Conservation (phyloP, 1,139 yeast species). For the Sporopachydermia cereana region DNA sequence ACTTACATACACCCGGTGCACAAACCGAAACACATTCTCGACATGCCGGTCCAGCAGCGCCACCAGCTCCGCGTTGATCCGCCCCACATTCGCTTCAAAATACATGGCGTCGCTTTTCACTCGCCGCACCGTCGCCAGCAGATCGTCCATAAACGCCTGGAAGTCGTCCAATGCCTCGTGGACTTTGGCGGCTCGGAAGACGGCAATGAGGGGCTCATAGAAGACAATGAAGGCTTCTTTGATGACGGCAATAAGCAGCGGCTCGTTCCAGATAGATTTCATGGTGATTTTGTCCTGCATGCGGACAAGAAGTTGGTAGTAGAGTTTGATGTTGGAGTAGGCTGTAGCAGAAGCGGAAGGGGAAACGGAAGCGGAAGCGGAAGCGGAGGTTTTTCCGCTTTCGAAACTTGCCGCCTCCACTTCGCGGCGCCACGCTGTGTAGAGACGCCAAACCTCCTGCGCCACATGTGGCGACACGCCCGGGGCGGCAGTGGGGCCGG, state of each 20-base stretch:
- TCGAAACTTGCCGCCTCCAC: constrained; percentile 15
- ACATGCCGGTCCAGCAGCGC: constrained; percentile 59
- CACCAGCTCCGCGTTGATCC: constrained; percentile 47
- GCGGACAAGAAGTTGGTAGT: constrained; percentile 53
- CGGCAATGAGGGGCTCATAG: constrained; percentile 70
- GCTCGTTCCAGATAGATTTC: constrained; percentile 76
- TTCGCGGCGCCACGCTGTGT: constrained; percentile 29
- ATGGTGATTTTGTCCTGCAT: constrained; percentile 64
- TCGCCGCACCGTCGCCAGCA: constrained; percentile 40
- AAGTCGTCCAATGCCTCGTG: constrained; percentile 66
- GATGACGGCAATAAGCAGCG: constrained; percentile 58
- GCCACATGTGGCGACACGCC: too few relatives aligned
- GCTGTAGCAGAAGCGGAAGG: constrained; percentile 18
- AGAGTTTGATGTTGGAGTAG: constrained; percentile 43
- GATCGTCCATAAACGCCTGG: constrained; percentile 62
- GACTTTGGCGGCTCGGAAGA: constrained; percentile 67
- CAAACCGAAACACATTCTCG: constrained; percentile 55
- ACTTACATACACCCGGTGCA: constrained; percentile 63
- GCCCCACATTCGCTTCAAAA: constrained; percentile 30
- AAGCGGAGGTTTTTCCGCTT: constrained; percentile 11
- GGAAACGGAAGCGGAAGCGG: constrained; percentile 8
- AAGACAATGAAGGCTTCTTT: constrained; percentile 66
- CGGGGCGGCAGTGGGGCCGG: too few relatives aligned
- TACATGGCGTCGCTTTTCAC: constrained; percentile 37
- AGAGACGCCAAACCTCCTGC: constrained; percentile 19